Evolutionary conservation across 345 rosid species (phyloP).

Genomic region (Syzygium aqueum): DNA sequence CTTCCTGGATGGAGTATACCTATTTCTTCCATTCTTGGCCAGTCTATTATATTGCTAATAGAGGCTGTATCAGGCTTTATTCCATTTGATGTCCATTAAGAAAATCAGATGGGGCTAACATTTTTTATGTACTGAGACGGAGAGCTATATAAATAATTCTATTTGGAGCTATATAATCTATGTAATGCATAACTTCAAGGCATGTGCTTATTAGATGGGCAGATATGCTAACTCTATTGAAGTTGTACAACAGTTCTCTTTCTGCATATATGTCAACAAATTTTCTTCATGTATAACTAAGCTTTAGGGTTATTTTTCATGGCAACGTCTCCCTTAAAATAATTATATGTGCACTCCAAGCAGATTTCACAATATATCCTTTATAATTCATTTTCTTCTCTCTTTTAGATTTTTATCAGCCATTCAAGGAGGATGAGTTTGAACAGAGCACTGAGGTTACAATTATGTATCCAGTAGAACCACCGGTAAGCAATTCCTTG

Average conservation of each 20-base stretch:
- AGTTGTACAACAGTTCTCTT: neutral
- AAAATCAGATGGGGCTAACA: neutral
- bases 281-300: neutral
- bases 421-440: conserved; percentile 76
- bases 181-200: neutral
- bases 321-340: neutral
- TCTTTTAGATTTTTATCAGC: conserved; percentile 72
- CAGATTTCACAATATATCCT: neutral
- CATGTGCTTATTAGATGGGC: neutral
- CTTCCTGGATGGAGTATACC: neutral
- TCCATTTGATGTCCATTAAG: neutral
- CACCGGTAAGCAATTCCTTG: conserved; percentile 48
- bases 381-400: neutral
- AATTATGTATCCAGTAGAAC: conserved; percentile 71
- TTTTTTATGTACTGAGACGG: neutral
- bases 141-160: neutral
- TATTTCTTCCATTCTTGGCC: neutral
- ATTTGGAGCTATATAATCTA: neutral
- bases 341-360: neutral
- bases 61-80: neutral
- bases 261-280: neutral
- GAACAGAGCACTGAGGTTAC: conserved; percentile 86
- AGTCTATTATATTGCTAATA: neutral
- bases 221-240: neutral
- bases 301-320: neutral